Evolutionary conservation across 2,329 filamentous ascomycete species (phyloP).

Genomic region (Beauveria sp.): DNA sequence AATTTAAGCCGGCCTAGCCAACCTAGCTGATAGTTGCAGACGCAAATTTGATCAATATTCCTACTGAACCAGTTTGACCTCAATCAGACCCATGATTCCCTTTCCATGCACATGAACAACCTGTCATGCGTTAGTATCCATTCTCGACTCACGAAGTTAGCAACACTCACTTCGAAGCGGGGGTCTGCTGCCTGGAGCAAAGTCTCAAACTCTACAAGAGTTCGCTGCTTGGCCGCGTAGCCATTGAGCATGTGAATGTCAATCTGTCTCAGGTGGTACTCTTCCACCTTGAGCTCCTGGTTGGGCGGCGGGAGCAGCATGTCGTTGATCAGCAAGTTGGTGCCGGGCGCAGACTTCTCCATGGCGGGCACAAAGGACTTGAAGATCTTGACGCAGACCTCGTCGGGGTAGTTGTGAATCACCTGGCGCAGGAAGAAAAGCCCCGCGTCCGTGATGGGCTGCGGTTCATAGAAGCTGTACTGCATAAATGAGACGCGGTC

Average conservation of each 20-base stretch:
- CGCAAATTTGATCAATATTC: neutral
- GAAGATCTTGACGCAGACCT: slow-evolving; percentile 19
- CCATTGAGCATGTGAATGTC: slow-evolving; percentile 21
- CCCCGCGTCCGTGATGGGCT: slow-evolving; percentile 15
- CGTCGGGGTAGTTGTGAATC: slow-evolving; percentile 19
- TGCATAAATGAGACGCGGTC: slow-evolving; percentile 16
- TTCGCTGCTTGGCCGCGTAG: slow-evolving; percentile 20
- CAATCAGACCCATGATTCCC: slow-evolving; percentile 3
- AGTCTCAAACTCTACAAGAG: slow-evolving; percentile 15
- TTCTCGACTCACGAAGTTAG: neutral
- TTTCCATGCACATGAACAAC: neutral
- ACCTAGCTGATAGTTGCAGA: neutral
- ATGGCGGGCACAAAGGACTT: slow-evolving; percentile 18
- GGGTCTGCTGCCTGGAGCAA: neutral
- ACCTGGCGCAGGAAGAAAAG: slow-evolving; percentile 20
- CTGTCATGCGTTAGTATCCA: neutral
- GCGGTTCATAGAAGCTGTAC: slow-evolving; percentile 21
- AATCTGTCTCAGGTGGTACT: slow-evolving; percentile 17
- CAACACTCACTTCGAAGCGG: neutral
- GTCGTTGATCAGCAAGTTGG: slow-evolving; percentile 19
- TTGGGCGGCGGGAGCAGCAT: slow-evolving; percentile 15
- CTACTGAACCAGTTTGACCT: neutral
- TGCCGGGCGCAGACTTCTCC: slow-evolving; percentile 15
- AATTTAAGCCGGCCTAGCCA: neutral
- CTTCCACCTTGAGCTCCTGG: neutral